Evolutionary conservation across 2,329 filamentous ascomycete species (phyloP), one percentile per base, ranked within the genome.

Genomic region (Aspergillus sp.): DNA sequence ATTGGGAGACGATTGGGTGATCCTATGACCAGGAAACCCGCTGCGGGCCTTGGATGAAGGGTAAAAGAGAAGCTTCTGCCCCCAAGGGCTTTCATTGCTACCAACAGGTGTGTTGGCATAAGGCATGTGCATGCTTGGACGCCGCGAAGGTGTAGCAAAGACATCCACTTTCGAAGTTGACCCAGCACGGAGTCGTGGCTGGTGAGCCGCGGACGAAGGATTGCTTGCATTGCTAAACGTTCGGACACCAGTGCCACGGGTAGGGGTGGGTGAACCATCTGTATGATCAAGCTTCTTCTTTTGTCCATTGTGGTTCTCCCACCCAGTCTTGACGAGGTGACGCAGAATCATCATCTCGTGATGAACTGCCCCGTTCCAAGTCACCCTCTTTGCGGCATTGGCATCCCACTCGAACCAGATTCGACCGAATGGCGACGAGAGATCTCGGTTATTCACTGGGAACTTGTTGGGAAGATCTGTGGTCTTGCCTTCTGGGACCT

Each of bases 321-420:
- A 64, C 17, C 64, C 65, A 17, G 29, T 58, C 11, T 58, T 51
- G 16, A 68, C 49, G 16, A 67, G 56, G 23, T 49, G 55, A 17
- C 50, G 50, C 3, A 65, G 58, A 16, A 64, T 53, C 4, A 52
- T 42, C 52, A 63, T 58, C 34, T 68, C 66, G 5, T 59, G 53
- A 5, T 56, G 49, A 1, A 62, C 57, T 4, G 66, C 66, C 6
- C 52, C 51, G 21, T 63, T 54, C 58, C 64, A 68, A 14, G 17
- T 42, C 20, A 47, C 56, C 3, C 11, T 36, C 47, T 58, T 61
- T 1, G 59, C 46, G 13, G 54, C 49, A 40, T 59, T 41, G 4
- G 29, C 19, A 7, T 59, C 47, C 65, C 65, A 68, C 50, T 68
- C 66, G 13, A 66, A 57, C 64, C 64, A 68, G 29, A 68, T 48